Base-by-base conservation (phyloP, 352 stramenopile species). In the Globisporangium mamillatum region DNA sequence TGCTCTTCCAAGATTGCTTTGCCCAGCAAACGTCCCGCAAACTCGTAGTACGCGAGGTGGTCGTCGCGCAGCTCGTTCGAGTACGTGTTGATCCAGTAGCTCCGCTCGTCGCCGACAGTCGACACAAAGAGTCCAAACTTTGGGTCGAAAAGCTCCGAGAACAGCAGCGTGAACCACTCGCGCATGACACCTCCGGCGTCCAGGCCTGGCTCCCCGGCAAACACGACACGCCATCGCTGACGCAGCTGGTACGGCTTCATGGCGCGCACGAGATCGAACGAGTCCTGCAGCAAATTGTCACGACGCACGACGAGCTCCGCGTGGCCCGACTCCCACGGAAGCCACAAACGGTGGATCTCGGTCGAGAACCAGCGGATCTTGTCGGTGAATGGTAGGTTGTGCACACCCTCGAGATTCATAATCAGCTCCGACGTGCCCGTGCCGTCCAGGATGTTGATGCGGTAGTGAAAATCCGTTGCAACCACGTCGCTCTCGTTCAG, bases 111-210 rank as follows among this genome's bases (percentile, higher is more conserved):
- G 20, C 80, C 84, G 36, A 89, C 78, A 0, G 82, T 90, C 18
- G 78, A 85, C 14, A 85, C 69, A 65, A 97, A 97, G 25, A 97
- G 76, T 5, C 89, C 91, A 38, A 92, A 86, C 0, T 71, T 67
- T 0, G 86, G 86, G 63, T 94, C 88, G 25, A 97, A 97, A 1
- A 97, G 64, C 64, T 93, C 87, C 0, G 73, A 72, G 61, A 92
- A 93, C 18, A 96, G 70, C 16, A 97, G 75, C 36, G 84, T 91
- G 68, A 97, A 96, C 91, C 91, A 97, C 71, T 97, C 91, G 22
- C 91, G 85, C 79, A 96, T 93, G 29, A 97, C 79, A 9, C 90
- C 91, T 36, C 91, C 91, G 20, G 90, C 91, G 71, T 97, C 91
- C 34, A 97, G 69, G 0, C 77, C 91, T 0, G 88, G 83, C 61